These are phyloP conservation scores for Leishmania major DNA, from an alignment of 208 protist species.

Conservation along the genomic window DNA sequence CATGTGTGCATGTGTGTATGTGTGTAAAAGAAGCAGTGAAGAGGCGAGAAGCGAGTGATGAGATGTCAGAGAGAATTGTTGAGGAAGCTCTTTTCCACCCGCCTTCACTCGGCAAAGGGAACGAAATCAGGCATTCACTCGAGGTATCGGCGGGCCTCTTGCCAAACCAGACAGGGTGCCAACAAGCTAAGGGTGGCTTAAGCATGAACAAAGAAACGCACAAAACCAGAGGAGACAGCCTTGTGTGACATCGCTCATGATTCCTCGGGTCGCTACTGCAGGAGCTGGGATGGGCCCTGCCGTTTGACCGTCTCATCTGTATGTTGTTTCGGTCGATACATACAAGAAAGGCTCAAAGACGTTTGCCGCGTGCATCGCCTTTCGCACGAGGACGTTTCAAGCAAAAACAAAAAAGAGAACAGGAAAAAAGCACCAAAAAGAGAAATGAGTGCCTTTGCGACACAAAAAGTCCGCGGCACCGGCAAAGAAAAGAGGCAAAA, in stretches of 20 bases:
- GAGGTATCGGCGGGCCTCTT: not conserved
- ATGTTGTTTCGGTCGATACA: not conserved
- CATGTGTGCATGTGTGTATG: not conserved
- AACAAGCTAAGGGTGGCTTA: not conserved
- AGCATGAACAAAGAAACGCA: not conserved
- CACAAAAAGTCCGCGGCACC: not conserved
- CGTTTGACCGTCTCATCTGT: not conserved
- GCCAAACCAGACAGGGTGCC: not conserved
- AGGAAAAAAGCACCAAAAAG: constrained; percentile 4
- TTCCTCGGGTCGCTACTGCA: not conserved
- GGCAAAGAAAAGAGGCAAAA: not conserved
- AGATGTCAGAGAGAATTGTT: not conserved
- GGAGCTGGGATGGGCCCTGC: not conserved
- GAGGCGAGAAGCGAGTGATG: not conserved
- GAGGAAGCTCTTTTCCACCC: not conserved
- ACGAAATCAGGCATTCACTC: not conserved
- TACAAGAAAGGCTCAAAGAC: not conserved
- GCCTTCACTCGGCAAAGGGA: not conserved
- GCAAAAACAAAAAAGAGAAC: not conserved
- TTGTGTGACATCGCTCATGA: not conserved
- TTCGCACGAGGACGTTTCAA: not conserved
- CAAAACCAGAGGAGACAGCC: not conserved
- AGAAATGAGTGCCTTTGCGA: not conserved
- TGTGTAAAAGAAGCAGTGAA: not conserved
- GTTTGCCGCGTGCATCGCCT: not conserved